Evolutionary conservation across 2,329 filamentous ascomycete species (phyloP), one percentile per base, ranked within the genome.

Genomic region (Penicillium oxalicum): DNA sequence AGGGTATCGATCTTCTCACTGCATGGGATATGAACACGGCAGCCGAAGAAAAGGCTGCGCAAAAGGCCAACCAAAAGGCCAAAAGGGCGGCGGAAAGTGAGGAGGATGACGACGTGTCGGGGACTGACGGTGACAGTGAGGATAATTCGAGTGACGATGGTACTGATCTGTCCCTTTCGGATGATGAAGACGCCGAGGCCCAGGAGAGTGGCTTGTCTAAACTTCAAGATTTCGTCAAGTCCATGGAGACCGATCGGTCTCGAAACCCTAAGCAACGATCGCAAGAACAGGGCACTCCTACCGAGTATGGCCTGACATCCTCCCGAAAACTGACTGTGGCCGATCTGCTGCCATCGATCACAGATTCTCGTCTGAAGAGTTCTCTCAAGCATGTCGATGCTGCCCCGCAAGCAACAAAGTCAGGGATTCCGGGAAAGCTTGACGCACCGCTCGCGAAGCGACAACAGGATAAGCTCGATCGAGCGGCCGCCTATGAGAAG

Each of bases 401-500:
- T 64, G 51, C 52, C 33, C 39, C 63, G n/a, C 58, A 64, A 28
- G 74, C 68, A 74, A 82, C 74, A 56, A 82, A 76, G 53, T 69
- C 76, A 59, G 78, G 79, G 12, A 73, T 80, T 33, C 74, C 78
- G 26, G 80, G 83, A 46, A 94, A 89, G 68, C 78, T 97, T 4
- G 83, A 86, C 28, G 87, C 91, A 2, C 91, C 91, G 11, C 77
- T 96, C 4, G 82, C 88, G 1, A 90, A 87, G 65, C 81, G 91
- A 52, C 87, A 95, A 60, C 91, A 97, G 68, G 90, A 91, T 64
- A 83, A 84, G 43, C 71, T 96, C 12, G 86, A 95, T 61, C 87
- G 93, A 44, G 76, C 77, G 45, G 89, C 83, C 25, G 93, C 93
- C 2, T 94, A 91, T 60, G 83, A 90, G 33, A 91, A 95, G 74